Base-by-base conservation (phyloP, 1,284 basidiomycete species). In the Cutaneotrichosporon arboriforme region DNA sequence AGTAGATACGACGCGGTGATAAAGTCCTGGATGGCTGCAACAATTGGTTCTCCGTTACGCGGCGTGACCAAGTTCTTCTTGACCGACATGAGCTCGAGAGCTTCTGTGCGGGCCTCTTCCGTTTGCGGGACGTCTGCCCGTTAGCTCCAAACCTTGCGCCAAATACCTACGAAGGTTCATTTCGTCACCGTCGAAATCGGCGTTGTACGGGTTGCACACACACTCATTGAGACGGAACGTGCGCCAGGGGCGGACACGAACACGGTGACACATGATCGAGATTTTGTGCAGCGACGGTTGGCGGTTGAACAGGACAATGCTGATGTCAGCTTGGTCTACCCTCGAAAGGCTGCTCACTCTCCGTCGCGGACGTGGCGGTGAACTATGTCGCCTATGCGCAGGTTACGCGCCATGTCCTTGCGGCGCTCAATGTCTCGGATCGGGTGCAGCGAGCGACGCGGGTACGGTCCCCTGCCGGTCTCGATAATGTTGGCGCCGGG, bases 141-240 rank as follows among this genome's bases (percentile, higher is more conserved):
- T 60, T 34, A 57, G 54, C 40, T 55, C 18, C 31, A 42, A 21
- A 4, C 2, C 35, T 21, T n/a, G n/a, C n/a, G 8, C 17, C 10
- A 36, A 1, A 21, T 14, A 79, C 88, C 63, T 66, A 91, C 90
- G 93, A 67, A 99, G 80, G 76, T 99, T 99, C 96, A 99, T 99
- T 76, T 99, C 96, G 73, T 99, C 96, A 60, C 96, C 96, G 71
- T 99, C 96, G 67, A 99, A 99, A 78, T 99, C 96, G 51, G 96
- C 96, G 70, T 97, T 97, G 78, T 99, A 99, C 2, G 96, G 96
- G 49, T 91, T 94, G 76, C 96, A 99, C 9, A 96, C 96, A 83
- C 96, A 99, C 74, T 99, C 96, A 72, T 99, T 99, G 54, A 99
- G 79, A 45, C 96, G 84, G 79, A 99, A 97, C 1, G 96, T 92